Base-by-base conservation (phyloP, 306 rosid genomes). In the Sicyos edulis region DNA sequence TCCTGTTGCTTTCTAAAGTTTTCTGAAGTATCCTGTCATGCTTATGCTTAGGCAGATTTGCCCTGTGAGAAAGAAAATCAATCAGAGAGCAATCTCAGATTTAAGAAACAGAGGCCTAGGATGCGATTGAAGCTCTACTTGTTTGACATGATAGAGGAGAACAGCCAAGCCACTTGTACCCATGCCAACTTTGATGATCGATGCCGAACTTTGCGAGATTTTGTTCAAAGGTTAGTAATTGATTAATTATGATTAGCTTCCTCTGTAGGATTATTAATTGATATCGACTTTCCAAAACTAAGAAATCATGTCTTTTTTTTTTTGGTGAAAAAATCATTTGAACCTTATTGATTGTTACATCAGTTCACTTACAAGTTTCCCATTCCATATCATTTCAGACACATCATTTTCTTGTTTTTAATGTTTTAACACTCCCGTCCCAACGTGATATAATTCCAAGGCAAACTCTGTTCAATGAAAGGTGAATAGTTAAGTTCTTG, bases 401-500 rank as follows among this genome's bases (percentile, higher is more conserved):
- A 37, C n/a, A n/a, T n/a, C n/a, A n/a, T n/a, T n/a, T n/a, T 62
- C 50, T 62, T 62, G 69, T 62, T 62, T 34, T n/a, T 34, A 64
- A 19, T 12, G 53, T 42, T 64, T 42, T 42, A 64, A 40, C 32
- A 19, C 53, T 64, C 29, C 53, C 29, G 52, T 64, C 53, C 53
- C 29, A 64, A 40, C 52, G 19, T 64, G 4, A 42, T 17, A 64
- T 64, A 19, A 64, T 42, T 64, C 29, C 70, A 40, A 44, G 69
- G 14, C 7, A 61, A 62, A 10, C 8, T 64, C 53, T 64, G 51
- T n/a, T n/a, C 52, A n/a, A n/a, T 7, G 69, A 16, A 62, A 62
- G 52, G 52, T 63, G 52, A 63, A 63, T 40, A 63, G 16, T 17
- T 2, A 32, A 26, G 17, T 60, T 15, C n/a, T 63, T 37, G 51